Conservation (phyloP, 495 filamentous ascomycete genomes). For the Diplogelasinospora grovesii region DNA sequence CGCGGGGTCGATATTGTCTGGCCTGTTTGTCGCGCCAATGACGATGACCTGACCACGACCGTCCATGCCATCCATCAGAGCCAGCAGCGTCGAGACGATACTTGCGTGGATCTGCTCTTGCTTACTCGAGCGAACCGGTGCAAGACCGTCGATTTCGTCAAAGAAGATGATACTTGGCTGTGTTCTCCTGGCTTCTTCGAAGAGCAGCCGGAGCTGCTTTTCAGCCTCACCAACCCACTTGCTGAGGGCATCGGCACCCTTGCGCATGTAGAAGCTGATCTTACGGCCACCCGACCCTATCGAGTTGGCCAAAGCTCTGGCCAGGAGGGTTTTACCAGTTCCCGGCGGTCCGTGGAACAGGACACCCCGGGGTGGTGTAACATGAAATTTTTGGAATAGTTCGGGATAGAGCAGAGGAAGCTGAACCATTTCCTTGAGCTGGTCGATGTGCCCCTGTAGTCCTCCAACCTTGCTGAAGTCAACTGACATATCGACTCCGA, state of each 20-base stretch:
- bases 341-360: slow-evolving; percentile 95
- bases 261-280: slow-evolving; percentile 98
- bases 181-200: slow-evolving; percentile 89
- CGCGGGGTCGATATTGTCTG: slow-evolving; percentile 93
- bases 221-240: slow-evolving; percentile 99
- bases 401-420: slow-evolving; percentile 91
- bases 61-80: slow-evolving; percentile 99
- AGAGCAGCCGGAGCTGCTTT: slow-evolving; percentile 82
- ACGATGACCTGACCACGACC: slow-evolving; percentile 96
- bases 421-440: slow-evolving; percentile 96
- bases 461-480: slow-evolving; percentile 92
- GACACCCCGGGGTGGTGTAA: slow-evolving; percentile 89
- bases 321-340: slow-evolving; percentile 94
- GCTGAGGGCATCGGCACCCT: slow-evolving; percentile 91
- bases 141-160: slow-evolving; percentile 95
- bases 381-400: slow-evolving; percentile 84
- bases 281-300: slow-evolving; percentile 73
- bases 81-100: slow-evolving; percentile 90
- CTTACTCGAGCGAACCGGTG: slow-evolving; percentile 91
- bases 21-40: slow-evolving; percentile 95
- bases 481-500: slow-evolving; percentile 85
- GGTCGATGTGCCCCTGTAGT: slow-evolving; percentile 83
- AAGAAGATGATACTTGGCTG: slow-evolving; percentile 99
- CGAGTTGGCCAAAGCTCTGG: slow-evolving; percentile 80
- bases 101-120: slow-evolving; percentile 98